Base-by-base conservation (phyloP, 257 asterid species). In the Solanum rostratum region DNA sequence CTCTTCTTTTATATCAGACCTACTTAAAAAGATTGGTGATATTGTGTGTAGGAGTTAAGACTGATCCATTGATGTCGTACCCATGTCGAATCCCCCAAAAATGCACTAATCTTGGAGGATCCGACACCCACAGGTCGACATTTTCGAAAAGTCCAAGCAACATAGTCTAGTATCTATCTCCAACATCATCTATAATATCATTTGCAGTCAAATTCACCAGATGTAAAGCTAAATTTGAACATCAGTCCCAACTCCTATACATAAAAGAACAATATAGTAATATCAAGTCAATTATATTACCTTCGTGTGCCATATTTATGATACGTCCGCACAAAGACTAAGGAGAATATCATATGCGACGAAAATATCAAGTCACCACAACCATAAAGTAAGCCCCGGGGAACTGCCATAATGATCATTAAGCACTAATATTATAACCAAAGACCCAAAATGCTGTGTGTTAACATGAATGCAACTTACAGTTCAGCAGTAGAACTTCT, bases 351-450 rank as follows among this genome's bases (percentile, higher is more conserved):
- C 99, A 95, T 93, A 90, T 96, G 99, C 70, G 99, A 96, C 49
- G 99, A 96, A 89, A 96, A 96, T 92, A 96, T 96, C 88, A 96
- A 89, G 88, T 96, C 99, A 41, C 99, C 99, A 84, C 99, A 96
- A 65, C 99, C 99, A 84, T 93, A 96, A 82, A 95, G 97, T 88
- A 95, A 90, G 27, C 98, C 99, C 39, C 93, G 81, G 63, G 99
- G 99, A 93, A 91, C 98, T 96, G 93, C 87, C 88, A 29, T 82
- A 70, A 59, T 73, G 10, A 6, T 45, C 69, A 81, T 74, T 85
- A 49, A 84, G 87, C 85, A 85, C 30, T 46, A 70, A 74, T 16
- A 20, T 82, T 60, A 10, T 18, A 80, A 43, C 43, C 27, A 54
- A 85, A 68, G 37, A 49, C 45, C 20, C 3, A 60, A 29, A 84